phyloP scores from a whole-genome alignment of 257 asterid genomes.

The Marsdenia floribunda region DNA sequence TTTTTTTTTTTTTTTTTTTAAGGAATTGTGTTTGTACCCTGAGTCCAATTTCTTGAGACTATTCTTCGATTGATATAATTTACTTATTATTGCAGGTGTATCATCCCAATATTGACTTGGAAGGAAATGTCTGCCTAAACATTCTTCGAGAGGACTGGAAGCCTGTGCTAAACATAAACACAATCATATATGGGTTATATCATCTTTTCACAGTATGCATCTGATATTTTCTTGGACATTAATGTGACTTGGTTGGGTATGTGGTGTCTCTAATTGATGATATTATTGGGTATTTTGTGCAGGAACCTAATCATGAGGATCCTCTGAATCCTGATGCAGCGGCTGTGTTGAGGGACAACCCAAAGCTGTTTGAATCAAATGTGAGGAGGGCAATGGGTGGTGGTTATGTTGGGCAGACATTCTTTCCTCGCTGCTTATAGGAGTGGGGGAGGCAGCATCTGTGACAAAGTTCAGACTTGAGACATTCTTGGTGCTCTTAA shows the following conservation, averaged over 20 bases:
- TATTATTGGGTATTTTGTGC: constrained; percentile 12
- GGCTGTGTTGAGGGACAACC: constrained; percentile 80
- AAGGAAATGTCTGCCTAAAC: constrained; percentile 96
- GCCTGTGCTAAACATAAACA: constrained; percentile 90
- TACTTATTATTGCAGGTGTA: constrained; percentile 50
- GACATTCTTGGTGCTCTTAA: constrained; percentile 23
- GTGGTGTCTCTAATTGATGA: constrained; percentile 15
- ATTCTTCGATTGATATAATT: background rate
- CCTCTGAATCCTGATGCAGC: constrained; percentile 98
- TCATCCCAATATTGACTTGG: constrained; percentile 95
- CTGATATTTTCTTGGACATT: background rate
- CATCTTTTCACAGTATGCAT: constrained; percentile 86
- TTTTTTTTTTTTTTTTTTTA: too few relatives aligned
- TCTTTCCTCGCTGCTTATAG: constrained; percentile 71
- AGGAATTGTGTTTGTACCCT: background rate
- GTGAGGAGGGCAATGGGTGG: constrained; percentile 91
- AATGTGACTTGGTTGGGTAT: background rate
- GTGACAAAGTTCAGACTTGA: background rate
- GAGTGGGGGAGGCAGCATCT: constrained; percentile 25
- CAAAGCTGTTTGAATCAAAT: constrained; percentile 74
- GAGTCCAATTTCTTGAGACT: background rate
- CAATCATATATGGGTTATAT: constrained; percentile 77
- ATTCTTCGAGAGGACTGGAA: constrained; percentile 99
- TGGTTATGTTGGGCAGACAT: constrained; percentile 85
- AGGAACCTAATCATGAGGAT: constrained; percentile 98